Evolutionary conservation across 2,329 filamentous ascomycete genomes (phyloP).

Genomic region (Penicillium sp.): DNA sequence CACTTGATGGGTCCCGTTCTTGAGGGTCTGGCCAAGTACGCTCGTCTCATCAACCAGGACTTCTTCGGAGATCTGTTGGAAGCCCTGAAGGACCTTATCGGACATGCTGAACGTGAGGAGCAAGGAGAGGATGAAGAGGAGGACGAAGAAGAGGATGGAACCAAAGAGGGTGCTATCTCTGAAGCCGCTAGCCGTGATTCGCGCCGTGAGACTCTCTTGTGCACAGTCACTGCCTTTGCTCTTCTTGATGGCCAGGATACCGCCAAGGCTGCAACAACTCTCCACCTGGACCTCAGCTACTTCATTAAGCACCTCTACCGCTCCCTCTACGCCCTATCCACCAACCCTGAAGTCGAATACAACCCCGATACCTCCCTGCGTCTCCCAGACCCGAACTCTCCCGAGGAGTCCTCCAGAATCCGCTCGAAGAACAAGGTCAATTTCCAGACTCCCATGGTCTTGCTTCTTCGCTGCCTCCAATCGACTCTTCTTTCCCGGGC

Average conservation of each 20-base stretch:
- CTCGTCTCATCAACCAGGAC: conserved; percentile 97
- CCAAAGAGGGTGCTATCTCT: conserved; percentile 43
- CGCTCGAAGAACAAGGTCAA: conserved; percentile 73
- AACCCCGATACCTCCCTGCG: conserved; percentile 70
- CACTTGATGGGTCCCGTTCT: conserved; percentile 95
- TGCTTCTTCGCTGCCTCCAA: conserved; percentile 83
- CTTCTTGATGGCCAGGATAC: conserved; percentile 92
- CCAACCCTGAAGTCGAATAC: conserved; percentile 84
- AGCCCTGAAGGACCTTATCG: conserved; percentile 88
- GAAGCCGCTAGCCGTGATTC: conserved; percentile 66
- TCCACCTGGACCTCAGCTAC: conserved; percentile 90
- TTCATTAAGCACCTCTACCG: conserved; percentile 94
- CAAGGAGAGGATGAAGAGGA: conserved; percentile 49
- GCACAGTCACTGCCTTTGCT: conserved; percentile 95
- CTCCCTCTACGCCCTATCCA: conserved; percentile 73
- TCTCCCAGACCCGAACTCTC: conserved; percentile 63
- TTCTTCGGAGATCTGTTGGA: conserved; percentile 97
- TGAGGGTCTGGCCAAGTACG: conserved; percentile 89
- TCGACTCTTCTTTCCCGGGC: conserved; percentile 76
- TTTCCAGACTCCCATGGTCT: conserved; percentile 88
- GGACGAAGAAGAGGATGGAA: conserved; percentile 32
- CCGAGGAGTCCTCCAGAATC: conserved; percentile 37
- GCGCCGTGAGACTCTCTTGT: conserved; percentile 84
- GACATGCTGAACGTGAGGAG: conserved; percentile 60
- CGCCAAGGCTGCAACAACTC: conserved; percentile 74